Evolutionary conservation across 495 filamentous ascomycete species (phyloP).

Genomic region (Daldinia childiae): DNA sequence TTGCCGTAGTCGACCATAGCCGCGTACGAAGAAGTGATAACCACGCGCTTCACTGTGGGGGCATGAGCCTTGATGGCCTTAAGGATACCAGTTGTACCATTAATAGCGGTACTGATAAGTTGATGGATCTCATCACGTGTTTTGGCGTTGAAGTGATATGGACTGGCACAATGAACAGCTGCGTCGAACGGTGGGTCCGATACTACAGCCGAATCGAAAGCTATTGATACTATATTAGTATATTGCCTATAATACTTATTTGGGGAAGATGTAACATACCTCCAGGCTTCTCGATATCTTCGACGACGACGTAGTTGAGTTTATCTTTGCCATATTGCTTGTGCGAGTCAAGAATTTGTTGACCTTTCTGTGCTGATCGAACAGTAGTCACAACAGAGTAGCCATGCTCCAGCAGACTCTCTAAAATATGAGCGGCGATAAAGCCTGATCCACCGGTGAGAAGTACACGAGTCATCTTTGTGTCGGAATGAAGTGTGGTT

Average conservation of each 20-base stretch:
- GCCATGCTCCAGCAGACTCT: neutral
- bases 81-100: neutral
- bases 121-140: conserved; percentile 1
- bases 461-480: conserved; percentile 2
- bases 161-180: neutral
- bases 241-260: neutral
- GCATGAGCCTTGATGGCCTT: neutral
- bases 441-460: neutral
- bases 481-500: neutral
- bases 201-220: neutral
- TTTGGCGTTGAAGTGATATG: neutral
- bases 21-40: neutral
- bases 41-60: neutral
- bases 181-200: neutral
- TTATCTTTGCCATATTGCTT: conserved; percentile 1
- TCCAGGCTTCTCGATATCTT: conserved; percentile 4
- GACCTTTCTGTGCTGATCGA: neutral
- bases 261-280: neutral
- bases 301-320: neutral
- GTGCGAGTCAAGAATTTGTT: neutral
- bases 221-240: neutral
- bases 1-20: neutral
- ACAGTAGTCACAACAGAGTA: conserved; percentile 1
- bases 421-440: neutral
- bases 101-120: neutral